Conservation (phyloP, 148 eudicot genomes). For the Persicaria maculosa region DNA sequence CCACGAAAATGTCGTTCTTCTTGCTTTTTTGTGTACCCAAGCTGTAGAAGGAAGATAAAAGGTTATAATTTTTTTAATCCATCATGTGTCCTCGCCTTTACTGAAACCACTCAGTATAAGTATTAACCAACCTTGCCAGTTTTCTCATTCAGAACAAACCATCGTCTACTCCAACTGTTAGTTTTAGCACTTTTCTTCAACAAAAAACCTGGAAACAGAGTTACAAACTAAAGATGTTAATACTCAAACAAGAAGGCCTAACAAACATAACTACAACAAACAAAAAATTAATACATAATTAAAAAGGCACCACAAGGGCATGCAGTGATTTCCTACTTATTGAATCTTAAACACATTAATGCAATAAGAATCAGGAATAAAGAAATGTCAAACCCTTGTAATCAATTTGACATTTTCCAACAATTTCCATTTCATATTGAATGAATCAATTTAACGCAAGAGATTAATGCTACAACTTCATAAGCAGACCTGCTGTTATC, state of each 20-base stretch:
- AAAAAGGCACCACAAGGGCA: too few relatives aligned
- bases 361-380: background rate
- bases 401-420: background rate
- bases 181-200: conserved; percentile 92
- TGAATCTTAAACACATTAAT: background rate
- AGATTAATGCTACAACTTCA: background rate
- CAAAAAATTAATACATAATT: too few relatives aligned
- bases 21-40: conserved; percentile 95
- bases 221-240: background rate
- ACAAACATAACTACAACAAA: background rate
- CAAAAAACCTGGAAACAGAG: conserved; percentile 52
- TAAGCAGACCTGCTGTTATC: conserved; percentile 74
- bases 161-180: conserved; percentile 83
- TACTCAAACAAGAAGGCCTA: background rate
- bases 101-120: background rate
- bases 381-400: background rate
- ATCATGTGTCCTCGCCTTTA: background rate
- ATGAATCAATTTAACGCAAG: background rate
- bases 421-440: background rate
- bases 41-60: conserved; percentile 41
- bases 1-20: conserved; percentile 97
- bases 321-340: background rate
- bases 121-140: conserved; percentile 72
- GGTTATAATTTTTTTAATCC: background rate
- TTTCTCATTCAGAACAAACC: conserved; percentile 95